Evolutionary conservation across 305 asterid genomes (phyloP).

Genomic region (Solanum chacoense): DNA sequence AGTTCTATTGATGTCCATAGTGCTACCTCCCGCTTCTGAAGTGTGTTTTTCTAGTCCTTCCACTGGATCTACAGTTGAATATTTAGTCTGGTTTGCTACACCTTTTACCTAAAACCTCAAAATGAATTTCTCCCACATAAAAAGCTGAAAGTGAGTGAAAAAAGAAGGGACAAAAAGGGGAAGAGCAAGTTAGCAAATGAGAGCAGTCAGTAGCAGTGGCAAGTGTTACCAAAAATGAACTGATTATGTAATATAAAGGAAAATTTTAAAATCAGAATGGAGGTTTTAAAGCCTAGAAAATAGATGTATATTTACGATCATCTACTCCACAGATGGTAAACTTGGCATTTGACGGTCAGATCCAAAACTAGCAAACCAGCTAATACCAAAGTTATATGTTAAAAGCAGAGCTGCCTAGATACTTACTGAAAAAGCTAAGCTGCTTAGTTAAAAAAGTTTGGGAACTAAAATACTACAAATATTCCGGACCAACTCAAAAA

Average conservation of each 20-base stretch:
- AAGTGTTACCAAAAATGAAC: background rate
- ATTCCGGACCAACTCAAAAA: background rate
- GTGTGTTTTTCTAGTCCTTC: conserved; percentile 17
- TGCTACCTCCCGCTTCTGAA: conserved; percentile 19
- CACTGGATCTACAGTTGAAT: conserved; percentile 20
- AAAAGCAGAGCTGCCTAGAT: background rate
- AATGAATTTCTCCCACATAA: conserved; percentile 5
- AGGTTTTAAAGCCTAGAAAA: background rate
- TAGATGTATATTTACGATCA: background rate
- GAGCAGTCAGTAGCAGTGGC: background rate
- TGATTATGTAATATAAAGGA: background rate
- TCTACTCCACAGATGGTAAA: background rate
- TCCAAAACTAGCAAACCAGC: background rate
- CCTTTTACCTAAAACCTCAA: conserved; percentile 30
- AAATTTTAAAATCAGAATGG: background rate
- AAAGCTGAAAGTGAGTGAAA: background rate
- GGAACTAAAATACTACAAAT: background rate
- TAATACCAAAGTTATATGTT: background rate
- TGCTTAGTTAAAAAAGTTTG: background rate
- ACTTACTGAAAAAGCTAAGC: background rate
- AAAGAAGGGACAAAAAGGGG: background rate
- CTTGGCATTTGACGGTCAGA: background rate
- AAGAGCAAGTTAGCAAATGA: background rate
- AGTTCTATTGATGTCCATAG: conserved; percentile 15
- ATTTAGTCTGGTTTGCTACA: conserved; percentile 24